Percentiles rank a stretch among this genome's conserved stretches.
These are phyloP conservation scores for Pouteria glomerata DNA, from an alignment of 148 eudicot genomes.

Conservation along the genomic window DNA sequence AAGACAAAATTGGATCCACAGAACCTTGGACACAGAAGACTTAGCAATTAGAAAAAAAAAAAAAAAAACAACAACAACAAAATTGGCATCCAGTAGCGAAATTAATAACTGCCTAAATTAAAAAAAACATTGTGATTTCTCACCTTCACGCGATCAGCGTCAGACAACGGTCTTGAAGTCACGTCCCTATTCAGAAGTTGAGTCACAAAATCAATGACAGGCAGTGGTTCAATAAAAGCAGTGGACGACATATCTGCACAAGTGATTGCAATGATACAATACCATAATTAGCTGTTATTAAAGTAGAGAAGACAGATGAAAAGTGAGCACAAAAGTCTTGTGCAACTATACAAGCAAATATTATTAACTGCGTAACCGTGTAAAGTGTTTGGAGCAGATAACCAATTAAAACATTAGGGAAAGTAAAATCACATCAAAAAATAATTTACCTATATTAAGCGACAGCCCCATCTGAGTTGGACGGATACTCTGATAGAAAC, in stretches of 20 bases:
- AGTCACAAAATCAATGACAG: conserved; percentile 65
- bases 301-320: too few relatives aligned
- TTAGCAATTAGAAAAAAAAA: background rate
- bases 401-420: background rate
- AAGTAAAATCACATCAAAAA: background rate
- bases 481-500: conserved; percentile 85
- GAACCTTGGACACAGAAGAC: too few relatives aligned
- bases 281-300: too few relatives aligned
- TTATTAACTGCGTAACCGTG: too few relatives aligned
- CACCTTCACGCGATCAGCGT: conserved; percentile 77
- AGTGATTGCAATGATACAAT: background rate
- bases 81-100: too few relatives aligned
- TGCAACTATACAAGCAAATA: too few relatives aligned
- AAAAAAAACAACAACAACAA: background rate
- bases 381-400: background rate
- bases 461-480: conserved; percentile 93
- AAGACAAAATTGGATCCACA: background rate
- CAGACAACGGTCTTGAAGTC: conserved; percentile 60
- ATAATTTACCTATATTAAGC: conserved; percentile 54
- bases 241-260: conserved; percentile 76
- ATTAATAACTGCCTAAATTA: too few relatives aligned
- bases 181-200: conserved; percentile 55
- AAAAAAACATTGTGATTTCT: too few relatives aligned
- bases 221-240: conserved; percentile 71
- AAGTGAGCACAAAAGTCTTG: too few relatives aligned